Base-by-base conservation (phyloP, 768 basidiomycete genomes). In the Collybiopsis luxurians region DNA sequence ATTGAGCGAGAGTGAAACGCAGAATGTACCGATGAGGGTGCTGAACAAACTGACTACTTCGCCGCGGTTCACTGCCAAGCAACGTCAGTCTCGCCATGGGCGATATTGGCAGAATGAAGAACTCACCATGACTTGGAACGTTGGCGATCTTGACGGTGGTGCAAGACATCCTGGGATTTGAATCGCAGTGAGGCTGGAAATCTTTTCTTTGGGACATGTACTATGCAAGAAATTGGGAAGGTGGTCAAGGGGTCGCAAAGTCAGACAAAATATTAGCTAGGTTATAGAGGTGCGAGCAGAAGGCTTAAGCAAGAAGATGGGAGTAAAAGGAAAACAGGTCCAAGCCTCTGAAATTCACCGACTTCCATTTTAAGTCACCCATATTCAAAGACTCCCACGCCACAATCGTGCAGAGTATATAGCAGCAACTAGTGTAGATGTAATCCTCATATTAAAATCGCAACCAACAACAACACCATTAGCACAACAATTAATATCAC, bases 401-500 rank as follows among this genome's bases (percentile, higher is more conserved):
- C 63, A 60, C 62, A 62, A 45, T 46, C 61, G 62, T 59, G 64
- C 12, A 30, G 19, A 4, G 0, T 11, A 45, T 7, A 43, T 23
- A 43, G n/a, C 15, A 17, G 12, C 23, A 17, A 43, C n/a, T 21
- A 7, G 40, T n/a, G 40, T n/a, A n/a, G n/a, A n/a, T n/a, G n/a
- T n/a, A n/a, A 6, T 23, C 2, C 27, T 53, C 34, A 94, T 53
- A 92, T 68, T 44, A 97, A 73, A 31, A 98, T 89, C 43, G 94
- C 91, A 4, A 86, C 82, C 30, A 95, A 69, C 11, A 98, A 77
- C 21, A 98, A 76, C 27, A 87, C 76, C 70, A 86, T 74, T 1
- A 98, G 78, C 21, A 98, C 78, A 36, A 94, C 77, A 39, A 92
- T 90, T 28, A 98, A 78, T 54, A 95, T 84, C 30, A 86, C 78